Conservation (phyloP, 306 rosid species). For the Gynostemma pentaphyllum region DNA sequence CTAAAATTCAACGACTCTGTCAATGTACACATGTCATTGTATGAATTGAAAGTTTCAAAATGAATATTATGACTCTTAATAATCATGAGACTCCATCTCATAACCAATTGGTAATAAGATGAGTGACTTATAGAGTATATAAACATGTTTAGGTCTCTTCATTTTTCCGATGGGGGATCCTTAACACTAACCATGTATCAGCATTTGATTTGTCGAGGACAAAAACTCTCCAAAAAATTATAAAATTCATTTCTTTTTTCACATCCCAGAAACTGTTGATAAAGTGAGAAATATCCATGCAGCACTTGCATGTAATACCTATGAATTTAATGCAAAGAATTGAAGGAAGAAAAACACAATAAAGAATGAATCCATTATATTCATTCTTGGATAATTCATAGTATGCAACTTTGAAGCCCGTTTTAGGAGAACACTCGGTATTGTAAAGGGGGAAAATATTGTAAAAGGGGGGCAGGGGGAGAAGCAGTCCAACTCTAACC, state of each 20-base stretch:
- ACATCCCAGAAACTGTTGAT: background rate
- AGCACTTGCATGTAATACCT: background rate
- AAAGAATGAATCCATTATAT: background rate
- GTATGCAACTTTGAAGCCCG: background rate
- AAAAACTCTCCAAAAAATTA: background rate
- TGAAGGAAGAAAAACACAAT: too few species aligned
- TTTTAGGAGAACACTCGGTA: background rate
- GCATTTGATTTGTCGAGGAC: background rate
- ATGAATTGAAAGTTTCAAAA: background rate
- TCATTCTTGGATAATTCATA: background rate
- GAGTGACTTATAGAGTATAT: too few species aligned
- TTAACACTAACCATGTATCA: background rate
- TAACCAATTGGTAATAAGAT: too few species aligned
- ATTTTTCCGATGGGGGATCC: too few species aligned
- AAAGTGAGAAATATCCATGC: background rate
- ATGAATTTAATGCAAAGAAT: background rate
- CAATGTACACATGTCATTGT: background rate
- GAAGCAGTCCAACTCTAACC: background rate
- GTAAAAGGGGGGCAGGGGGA: background rate
- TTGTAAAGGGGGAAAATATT: background rate
- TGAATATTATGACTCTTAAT: too few species aligned
- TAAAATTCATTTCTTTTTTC: background rate
- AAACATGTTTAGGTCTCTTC: too few species aligned
- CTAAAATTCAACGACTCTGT: background rate
- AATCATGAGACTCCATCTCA: too few species aligned